Evolutionary conservation across 331 rosid genomes (phyloP), one percentile per base, ranked within the genome.

Genomic region (Spiraea crenata): DNA sequence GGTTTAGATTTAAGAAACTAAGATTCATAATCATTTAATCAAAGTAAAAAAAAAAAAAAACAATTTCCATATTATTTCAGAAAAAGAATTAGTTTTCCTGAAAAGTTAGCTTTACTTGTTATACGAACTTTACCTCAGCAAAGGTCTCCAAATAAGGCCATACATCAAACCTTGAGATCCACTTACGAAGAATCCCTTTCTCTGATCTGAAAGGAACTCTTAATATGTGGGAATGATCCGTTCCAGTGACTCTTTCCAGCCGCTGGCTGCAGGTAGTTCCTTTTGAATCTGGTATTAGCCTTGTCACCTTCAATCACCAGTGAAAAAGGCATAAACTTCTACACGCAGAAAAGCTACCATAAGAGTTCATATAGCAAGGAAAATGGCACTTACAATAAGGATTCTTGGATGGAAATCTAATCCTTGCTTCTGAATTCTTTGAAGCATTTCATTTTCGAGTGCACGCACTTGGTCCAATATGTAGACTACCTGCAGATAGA

Each of bases 111-210:
- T 50, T 65, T 49, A 51, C 2, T 35, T 60, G 42, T 62, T 68
- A n/a, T 48, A 35, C 6, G 19, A 38, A 38, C 46, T n/a, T 35
- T 78, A 88, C 95, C 97, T 90, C 86, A 9, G 95, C 86, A 86
- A 74, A 90, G 70, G 89, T 81, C 87, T 90, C 97, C 66, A 90
- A 85, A 77, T 86, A 88, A 70, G 97, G 97, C 97, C 90, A 89
- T 46, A 93, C 92, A 66, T 93, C 99, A 83, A 93, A 93, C 83
- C 97, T 89, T 81, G 97, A 93, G 76, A 93, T 93, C 97, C 99
- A 93, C 82, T 91, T 87, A 35, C 85, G 95, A 1, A 93, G 93
- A 75, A 67, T 76, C 73, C 99, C 97, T 6, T 78, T 83, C n/a
- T 91, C 88, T 35, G 99, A 93, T 70, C 93, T 85, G 79, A 93